phyloP scores from a whole-genome alignment of 148 eudicot genomes.

The Polygonum maritimum region DNA sequence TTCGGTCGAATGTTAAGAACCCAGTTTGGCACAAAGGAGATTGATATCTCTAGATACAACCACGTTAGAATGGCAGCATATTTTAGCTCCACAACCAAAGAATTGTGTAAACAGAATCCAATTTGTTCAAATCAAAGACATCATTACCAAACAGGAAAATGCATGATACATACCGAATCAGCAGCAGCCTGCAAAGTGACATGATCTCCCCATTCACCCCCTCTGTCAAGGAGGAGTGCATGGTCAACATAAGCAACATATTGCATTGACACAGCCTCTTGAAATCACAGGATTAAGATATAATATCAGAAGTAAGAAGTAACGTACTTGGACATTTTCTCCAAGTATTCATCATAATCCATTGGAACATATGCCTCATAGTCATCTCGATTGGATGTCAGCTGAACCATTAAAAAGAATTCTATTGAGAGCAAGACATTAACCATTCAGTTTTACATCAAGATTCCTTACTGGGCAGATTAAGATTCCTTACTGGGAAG shows the following conservation, averaged over 20 bases:
- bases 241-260: neutral
- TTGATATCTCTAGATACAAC: neutral
- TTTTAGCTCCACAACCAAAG: neutral
- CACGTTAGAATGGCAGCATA: neutral
- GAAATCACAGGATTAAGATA: neutral
- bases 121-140: neutral
- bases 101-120: neutral
- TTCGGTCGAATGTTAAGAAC: neutral
- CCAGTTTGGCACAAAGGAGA: neutral
- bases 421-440: conserved; percentile 21
- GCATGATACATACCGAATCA: conserved; percentile 36
- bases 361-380: conserved; percentile 95
- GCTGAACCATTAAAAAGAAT: conserved; percentile 32
- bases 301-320: neutral
- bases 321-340: conserved; percentile 71
- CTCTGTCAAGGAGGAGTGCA: conserved; percentile 29
- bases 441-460: neutral
- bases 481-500: too few relatives aligned
- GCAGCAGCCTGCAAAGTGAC: conserved; percentile 70
- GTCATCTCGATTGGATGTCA: conserved; percentile 50
- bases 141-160: neutral
- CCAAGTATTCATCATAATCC: conserved; percentile 76
- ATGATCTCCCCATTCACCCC: conserved; percentile 85
- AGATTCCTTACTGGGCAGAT: neutral
- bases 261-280: neutral